A percentile compares a stretch with the other conserved stretches of the same genome.
Conservation (phyloP, 192 early-diverging fungal species). For the Coemansia sp. region DNA sequence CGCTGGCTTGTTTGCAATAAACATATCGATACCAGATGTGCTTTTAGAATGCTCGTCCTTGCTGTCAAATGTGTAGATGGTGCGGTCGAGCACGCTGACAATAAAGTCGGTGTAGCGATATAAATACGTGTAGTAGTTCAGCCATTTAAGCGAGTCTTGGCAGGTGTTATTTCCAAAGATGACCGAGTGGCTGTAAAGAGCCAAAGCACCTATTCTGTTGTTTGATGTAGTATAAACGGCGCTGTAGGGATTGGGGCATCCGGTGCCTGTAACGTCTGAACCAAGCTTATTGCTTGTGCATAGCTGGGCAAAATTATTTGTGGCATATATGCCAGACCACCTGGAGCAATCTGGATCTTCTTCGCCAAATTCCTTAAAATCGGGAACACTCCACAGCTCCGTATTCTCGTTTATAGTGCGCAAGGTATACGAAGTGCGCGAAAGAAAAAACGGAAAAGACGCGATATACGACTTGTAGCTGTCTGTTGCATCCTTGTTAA, state of each 20-base stretch:
- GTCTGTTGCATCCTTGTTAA: conserved; percentile 9
- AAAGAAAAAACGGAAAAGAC: not conserved
- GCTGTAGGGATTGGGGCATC: conserved; percentile 4
- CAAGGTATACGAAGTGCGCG: not conserved
- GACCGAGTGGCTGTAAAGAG: conserved; percentile 6
- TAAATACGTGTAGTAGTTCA: conserved; percentile 4
- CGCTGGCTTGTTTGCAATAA: not conserved
- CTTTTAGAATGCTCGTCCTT: not conserved
- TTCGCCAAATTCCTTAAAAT: not conserved
- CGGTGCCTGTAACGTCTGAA: not conserved
- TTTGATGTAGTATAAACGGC: not conserved
- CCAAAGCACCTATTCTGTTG: not conserved
- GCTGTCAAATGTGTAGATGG: not conserved
- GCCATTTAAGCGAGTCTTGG: not conserved
- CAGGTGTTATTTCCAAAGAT: conserved; percentile 3
- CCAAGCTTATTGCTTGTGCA: not conserved
- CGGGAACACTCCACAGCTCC: not conserved
- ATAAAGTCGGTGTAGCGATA: not conserved
- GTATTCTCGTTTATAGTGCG: not conserved
- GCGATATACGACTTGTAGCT: not conserved
- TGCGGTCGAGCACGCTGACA: not conserved
- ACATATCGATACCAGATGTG: not conserved
- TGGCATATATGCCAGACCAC: conserved; percentile 4
- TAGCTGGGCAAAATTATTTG: not conserved
- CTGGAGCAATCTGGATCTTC: not conserved